A percentile compares a stretch with the other conserved stretches of the same genome.
Conservation (phyloP, 495 filamentous ascomycete species). For the Arthonia radiata region DNA sequence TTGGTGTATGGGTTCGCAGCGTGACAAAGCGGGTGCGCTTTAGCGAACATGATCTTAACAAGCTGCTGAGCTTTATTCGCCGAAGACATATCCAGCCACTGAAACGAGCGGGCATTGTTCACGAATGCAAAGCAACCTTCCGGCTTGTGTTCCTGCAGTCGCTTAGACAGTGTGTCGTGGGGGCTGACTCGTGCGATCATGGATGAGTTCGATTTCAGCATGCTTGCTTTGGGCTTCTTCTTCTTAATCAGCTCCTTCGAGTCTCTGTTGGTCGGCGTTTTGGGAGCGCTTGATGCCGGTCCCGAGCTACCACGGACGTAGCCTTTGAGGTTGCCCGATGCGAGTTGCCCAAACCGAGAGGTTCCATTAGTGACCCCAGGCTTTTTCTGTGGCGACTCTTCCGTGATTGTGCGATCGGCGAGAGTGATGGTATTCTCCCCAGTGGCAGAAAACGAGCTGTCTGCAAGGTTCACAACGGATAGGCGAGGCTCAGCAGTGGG, state of each 20-base stretch:
- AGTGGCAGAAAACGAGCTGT: no score
- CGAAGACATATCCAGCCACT: constrained; percentile 52
- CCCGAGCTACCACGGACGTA: no score
- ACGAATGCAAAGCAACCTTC: constrained; percentile 78
- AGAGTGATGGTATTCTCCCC: no score
- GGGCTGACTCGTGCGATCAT: constrained; percentile 90
- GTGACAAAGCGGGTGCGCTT: constrained; percentile 83
- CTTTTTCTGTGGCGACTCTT: no score
- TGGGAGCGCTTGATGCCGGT: no score
- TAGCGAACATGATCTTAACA: constrained; percentile 78
- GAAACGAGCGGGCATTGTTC: constrained; percentile 81
- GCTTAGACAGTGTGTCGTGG: constrained; percentile 55
- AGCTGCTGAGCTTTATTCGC: constrained; percentile 23
- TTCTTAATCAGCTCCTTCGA: constrained; percentile 61
- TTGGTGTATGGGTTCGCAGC: constrained; percentile 76
- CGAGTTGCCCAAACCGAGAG: no score
- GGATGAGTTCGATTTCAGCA: constrained; percentile 91
- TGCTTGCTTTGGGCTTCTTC: constrained; percentile 88
- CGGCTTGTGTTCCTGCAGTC: constrained; percentile 46
- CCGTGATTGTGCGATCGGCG: no score
- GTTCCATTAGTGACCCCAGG: no score
- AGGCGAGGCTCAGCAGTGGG: constrained; percentile 71
- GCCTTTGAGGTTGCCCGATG: no score
- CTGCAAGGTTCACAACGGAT: constrained; percentile 45
- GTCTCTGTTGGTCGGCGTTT: no score